Evolutionary conservation across 768 basidiomycete species (phyloP), one percentile per base, ranked within the genome.

Genomic region (Crassisporium funariophilum): DNA sequence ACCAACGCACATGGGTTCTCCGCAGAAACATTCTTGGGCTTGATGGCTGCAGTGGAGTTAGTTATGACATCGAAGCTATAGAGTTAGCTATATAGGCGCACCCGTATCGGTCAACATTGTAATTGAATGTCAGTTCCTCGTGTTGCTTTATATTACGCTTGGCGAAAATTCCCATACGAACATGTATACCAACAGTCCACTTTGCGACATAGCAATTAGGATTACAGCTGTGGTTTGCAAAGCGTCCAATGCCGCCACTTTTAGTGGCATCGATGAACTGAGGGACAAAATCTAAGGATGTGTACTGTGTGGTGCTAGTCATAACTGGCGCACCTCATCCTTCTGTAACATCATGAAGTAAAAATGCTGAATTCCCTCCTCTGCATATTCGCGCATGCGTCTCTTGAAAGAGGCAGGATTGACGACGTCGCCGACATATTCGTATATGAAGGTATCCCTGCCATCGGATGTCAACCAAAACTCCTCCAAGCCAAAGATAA

Each of bases 261-360:
- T 97, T 98, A 1, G 97, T 98, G 1, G 97, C 97, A 66, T 99
- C 97, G 61, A 99, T 94, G 68, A 90, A 99, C 94, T 94, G 25
- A 27, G 19, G 35, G 10, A 25, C 7, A 34, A 8, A 41, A 12
- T 17, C 46, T 36, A 35, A 36, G 41, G 9, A n/a, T n/a, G n/a
- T n/a, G n/a, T n/a, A n/a, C n/a, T n/a, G n/a, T n/a, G n/a, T n/a
- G n/a, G n/a, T n/a, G n/a, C n/a, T n/a, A n/a, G n/a, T n/a, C n/a
- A n/a, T n/a, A n/a, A n/a, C n/a, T n/a, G n/a, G n/a, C 82, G 45
- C 55, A 93, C 95, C 80, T 98, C 94, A 56, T 95, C 94, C 62
- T 91, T 93, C 70, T 99, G 97, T 47, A 99, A 68, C 89, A 95
- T 95, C 97, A 98, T 99, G 65, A 99, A 99, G 71, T 98, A 99